Conservation (phyloP, 345 rosid genomes). For the Mallotus nudiflorus region DNA sequence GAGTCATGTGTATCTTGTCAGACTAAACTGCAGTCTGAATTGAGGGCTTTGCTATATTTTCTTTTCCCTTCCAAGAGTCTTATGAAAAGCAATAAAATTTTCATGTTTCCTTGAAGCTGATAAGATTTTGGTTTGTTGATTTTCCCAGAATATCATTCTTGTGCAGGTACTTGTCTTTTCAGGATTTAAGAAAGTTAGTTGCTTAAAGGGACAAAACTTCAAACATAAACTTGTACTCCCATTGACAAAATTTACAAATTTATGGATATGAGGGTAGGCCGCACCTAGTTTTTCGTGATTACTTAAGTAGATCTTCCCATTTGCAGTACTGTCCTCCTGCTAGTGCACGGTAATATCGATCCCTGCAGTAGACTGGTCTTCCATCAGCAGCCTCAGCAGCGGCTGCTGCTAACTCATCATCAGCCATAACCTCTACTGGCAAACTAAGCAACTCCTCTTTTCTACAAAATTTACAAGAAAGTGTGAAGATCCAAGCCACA, state of each 20-base stretch:
- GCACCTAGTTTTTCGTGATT: constrained; percentile 16
- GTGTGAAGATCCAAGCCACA: constrained; percentile 5
- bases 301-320: constrained; percentile 78
- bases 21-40: background rate
- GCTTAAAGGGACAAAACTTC: background rate
- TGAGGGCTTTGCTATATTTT: background rate
- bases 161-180: background rate
- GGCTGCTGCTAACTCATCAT: constrained; percentile 83
- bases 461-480: constrained; percentile 30
- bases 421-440: constrained; percentile 65
- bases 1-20: background rate
- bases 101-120: constrained; percentile 6
- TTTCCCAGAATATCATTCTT: background rate
- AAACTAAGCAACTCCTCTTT: constrained; percentile 72
- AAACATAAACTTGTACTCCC: constrained; percentile 8
- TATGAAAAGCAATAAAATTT: background rate
- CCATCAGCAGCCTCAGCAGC: constrained; percentile 98
- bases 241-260: constrained; percentile 4
- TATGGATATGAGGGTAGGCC: constrained; percentile 9
- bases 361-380: constrained; percentile 95
- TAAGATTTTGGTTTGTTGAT: background rate
- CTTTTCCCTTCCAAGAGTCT: background rate
- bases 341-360: constrained; percentile 86
- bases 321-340: constrained; percentile 99
- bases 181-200: background rate